Conservation (phyloP, 257 asterid species). For the Solanum megistacrolobum region DNA sequence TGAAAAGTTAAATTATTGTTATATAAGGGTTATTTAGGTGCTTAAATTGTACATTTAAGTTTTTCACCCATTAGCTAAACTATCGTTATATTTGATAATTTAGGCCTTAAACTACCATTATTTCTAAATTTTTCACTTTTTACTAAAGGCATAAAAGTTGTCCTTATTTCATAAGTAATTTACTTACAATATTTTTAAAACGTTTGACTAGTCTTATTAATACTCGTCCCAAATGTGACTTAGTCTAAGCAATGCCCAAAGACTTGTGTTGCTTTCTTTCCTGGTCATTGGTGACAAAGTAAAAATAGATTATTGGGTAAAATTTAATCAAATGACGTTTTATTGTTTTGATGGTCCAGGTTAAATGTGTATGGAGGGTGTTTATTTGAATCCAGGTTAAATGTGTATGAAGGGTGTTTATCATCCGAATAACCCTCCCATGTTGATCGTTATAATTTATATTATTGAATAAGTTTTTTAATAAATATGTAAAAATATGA, state of each 20-base stretch:
- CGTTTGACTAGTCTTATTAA: not conserved
- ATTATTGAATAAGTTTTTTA: not conserved
- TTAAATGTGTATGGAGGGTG: too few species aligned
- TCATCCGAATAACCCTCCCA: rapidly evolving
- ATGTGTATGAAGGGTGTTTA: not conserved
- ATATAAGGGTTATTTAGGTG: too few species aligned
- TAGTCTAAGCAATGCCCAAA: not conserved
- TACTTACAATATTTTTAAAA: not conserved
- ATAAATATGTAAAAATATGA: not conserved
- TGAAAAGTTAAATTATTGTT: too few species aligned
- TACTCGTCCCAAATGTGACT: not conserved
- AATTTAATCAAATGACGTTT: not conserved
- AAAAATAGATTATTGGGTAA: not conserved
- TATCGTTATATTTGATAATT: not conserved
- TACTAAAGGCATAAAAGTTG: not conserved
- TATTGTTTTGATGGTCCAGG: too few species aligned
- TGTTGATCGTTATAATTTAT: not conserved
- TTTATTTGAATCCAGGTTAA: not conserved
- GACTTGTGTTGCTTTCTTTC: not conserved
- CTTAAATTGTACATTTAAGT: too few species aligned
- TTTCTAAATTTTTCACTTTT: not conserved
- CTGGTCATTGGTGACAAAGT: not conserved
- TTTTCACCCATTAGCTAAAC: too few species aligned
- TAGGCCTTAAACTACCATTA: not conserved
- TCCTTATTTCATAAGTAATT: not conserved